A percentile compares a stretch with the other conserved stretches of the same genome.
Conservation (phyloP, 2,329 filamentous ascomycete species). For the Aspergillus eucalypticola region DNA sequence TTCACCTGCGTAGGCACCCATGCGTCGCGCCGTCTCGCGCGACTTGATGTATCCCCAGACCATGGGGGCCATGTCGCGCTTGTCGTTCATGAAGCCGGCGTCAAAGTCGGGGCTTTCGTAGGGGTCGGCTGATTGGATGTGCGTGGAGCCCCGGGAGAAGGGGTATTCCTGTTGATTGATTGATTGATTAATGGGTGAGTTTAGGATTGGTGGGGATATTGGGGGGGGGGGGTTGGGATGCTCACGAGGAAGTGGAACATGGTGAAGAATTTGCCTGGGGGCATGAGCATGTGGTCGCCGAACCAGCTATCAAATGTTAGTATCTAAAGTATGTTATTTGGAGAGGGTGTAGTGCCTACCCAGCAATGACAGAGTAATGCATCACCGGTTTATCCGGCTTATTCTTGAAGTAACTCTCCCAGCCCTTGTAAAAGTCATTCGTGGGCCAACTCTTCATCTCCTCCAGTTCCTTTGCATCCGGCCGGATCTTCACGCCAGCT, state of each 20-base stretch:
- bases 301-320: conserved; percentile 37
- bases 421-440: conserved; percentile 67
- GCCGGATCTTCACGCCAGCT: conserved; percentile 75
- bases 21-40: conserved; percentile 74
- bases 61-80: conserved; percentile 80
- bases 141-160: conserved; percentile 70
- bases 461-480: conserved; percentile 66
- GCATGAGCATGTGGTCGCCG: conserved; percentile 60
- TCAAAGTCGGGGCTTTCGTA: conserved; percentile 78
- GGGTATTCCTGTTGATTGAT: conserved; percentile 59
- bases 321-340: neutral
- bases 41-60: conserved; percentile 84
- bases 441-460: conserved; percentile 73
- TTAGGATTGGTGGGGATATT: neutral
- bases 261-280: conserved; percentile 76
- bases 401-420: conserved; percentile 80
- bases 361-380: conserved; percentile 77
- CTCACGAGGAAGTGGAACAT: conserved; percentile 74
- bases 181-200: neutral
- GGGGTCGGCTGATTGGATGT: conserved; percentile 70
- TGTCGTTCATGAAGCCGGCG: conserved; percentile 81
- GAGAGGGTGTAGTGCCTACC: conserved; percentile 34
- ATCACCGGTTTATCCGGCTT: conserved; percentile 85
- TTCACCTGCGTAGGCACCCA: conserved; percentile 76
- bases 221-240: neutral